Evolutionary conservation across 2,329 filamentous ascomycete species (phyloP), one percentile per base, ranked within the genome.

Genomic region (Elsinoe australis): DNA sequence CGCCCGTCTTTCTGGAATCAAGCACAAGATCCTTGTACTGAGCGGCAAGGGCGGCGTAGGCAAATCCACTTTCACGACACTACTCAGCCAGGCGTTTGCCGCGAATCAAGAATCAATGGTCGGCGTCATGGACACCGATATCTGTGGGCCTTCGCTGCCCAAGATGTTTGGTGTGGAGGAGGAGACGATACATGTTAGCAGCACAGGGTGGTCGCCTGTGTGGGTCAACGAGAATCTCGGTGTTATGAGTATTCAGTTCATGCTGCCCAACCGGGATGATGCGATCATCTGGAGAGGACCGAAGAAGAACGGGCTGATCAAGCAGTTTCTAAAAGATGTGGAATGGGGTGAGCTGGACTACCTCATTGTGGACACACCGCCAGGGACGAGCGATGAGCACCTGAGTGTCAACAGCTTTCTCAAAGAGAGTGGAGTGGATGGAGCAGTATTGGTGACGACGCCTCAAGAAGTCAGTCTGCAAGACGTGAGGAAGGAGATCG

Each of bases 91-190:
- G 63, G 89, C 86, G 1, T 94, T 98, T 59, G 87, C 92, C 1
- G 78, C 79, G 10, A 87, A 94, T 64, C 80, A 83, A 0, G 79
- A 83, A 36, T 83, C 73, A 49, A 87, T 80, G 1, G 86, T 98
- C 21, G 92, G 90, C 15, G 83, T 98, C 58, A 95, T 96, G 87
- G 92, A 98, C 67, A 94, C 92, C 5, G 92, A 98, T 66, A 95
- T 98, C 53, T 95, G 88, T 68, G 92, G 92, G 0, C 92, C 92
- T 0, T 87, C 82, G 54, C 95, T 98, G 59, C 92, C 92, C 15
- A 95, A 95, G 71, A 96, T 98, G 90, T 89, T 98, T 82, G 92
- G 92, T 26, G 90, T 95, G 1, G 89, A 95, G 66, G 72, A 80
- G 19, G 90, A 98, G 69, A 94, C 85, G 1, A 92, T 98, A 46